These are phyloP conservation scores for Penicillium sp. DNA, from an alignment of 2,329 filamentous ascomycete genomes.

Conservation along the genomic window DNA sequence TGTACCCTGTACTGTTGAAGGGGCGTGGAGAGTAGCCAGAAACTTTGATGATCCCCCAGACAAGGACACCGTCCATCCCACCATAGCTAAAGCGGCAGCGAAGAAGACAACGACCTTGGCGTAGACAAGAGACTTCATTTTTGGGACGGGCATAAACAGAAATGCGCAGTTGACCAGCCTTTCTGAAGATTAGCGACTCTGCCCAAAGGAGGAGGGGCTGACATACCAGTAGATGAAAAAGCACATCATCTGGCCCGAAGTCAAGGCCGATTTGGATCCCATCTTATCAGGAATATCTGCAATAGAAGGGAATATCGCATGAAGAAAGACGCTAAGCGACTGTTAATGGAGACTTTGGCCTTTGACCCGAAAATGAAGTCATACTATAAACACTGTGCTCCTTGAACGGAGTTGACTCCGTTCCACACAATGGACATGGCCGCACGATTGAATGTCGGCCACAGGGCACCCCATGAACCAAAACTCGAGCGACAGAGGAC, in stretches of 20 bases:
- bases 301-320: slow-evolving; percentile 45
- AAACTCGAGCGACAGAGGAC: slow-evolving; percentile 46
- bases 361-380: neutral
- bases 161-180: slow-evolving; percentile 41
- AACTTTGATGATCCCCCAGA: slow-evolving; percentile 31
- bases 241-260: slow-evolving; percentile 45
- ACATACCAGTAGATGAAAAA: slow-evolving; percentile 42
- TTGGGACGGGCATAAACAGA: slow-evolving; percentile 40
- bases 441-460: slow-evolving; percentile 41
- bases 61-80: slow-evolving; percentile 37
- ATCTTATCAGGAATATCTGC: slow-evolving; percentile 42
- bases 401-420: slow-evolving; percentile 43
- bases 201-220: neutral
- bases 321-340: slow-evolving; percentile 37
- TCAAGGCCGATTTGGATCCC: slow-evolving; percentile 42
- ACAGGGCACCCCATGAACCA: slow-evolving; percentile 47
- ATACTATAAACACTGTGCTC: slow-evolving; percentile 39
- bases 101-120: slow-evolving; percentile 41
- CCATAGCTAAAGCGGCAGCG: slow-evolving; percentile 41
- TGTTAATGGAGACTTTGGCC: neutral
- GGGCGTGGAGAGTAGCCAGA: slow-evolving; percentile 21
- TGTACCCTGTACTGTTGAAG: slow-evolving; percentile 32
- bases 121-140: slow-evolving; percentile 38
- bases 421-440: slow-evolving; percentile 51
- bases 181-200: neutral